phyloP scores from a whole-genome alignment of 2,329 filamentous ascomycete genomes.

The Penicillium crustosum region DNA sequence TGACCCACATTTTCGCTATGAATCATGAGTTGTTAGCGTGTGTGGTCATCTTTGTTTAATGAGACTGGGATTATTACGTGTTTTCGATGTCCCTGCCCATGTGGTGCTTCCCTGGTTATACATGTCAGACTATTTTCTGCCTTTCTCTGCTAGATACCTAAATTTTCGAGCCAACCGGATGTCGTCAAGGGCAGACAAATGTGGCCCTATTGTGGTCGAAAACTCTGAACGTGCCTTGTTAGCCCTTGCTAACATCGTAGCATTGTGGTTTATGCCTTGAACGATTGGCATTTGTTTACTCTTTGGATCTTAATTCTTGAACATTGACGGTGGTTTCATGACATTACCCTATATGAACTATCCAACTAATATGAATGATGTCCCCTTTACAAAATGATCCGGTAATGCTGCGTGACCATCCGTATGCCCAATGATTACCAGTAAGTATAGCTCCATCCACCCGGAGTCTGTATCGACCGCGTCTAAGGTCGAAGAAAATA shows the following conservation, averaged over 20 bases:
- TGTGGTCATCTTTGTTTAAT: too few relatives aligned
- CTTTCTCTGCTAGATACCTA: too few relatives aligned
- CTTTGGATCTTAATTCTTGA: neutral
- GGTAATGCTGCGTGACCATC: conserved; percentile 2
- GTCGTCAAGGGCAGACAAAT: too few relatives aligned
- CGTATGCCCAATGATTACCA: neutral
- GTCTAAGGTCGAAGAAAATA: conserved; percentile 7
- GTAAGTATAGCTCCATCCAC: neutral
- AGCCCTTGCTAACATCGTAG: neutral
- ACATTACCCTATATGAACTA: conserved; percentile 22
- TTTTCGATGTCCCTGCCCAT: too few relatives aligned
- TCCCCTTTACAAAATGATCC: conserved; percentile 19
- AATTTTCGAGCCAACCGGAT: too few relatives aligned
- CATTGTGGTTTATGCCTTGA: neutral
- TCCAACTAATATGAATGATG: conserved; percentile 20
- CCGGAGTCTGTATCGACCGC: conserved; percentile 7
- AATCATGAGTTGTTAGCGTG: neutral
- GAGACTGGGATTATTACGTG: too few relatives aligned
- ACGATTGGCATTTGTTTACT: neutral
- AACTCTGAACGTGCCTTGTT: neutral
- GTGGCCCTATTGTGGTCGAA: neutral
- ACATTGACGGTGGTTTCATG: conserved; percentile 1
- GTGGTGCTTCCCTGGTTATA: too few relatives aligned
- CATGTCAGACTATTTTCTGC: too few relatives aligned
- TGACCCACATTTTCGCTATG: too few relatives aligned